A percentile compares a stretch with the other conserved stretches of the same genome.
Evolutionary conservation across 805 yeast species (phyloP).

Genomic region (Saturnispora zaruensis): DNA sequence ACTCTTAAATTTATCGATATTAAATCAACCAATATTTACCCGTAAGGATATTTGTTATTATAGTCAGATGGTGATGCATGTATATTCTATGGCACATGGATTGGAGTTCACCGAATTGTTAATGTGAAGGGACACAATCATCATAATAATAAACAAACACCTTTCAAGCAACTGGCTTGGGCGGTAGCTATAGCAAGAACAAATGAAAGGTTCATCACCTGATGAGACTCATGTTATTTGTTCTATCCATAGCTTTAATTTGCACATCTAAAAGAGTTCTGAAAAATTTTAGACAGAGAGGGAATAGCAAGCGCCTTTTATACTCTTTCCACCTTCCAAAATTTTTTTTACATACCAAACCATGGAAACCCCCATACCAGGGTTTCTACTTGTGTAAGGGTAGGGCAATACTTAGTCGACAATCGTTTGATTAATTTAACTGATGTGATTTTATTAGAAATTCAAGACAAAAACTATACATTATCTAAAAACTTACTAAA

Average conservation of each 20-base stretch:
- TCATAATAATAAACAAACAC: constrained; percentile 17
- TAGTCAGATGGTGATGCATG: constrained; percentile 98
- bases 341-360: background rate
- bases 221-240: background rate
- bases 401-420: too few relatives aligned
- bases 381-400: too few relatives aligned
- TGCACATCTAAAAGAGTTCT: background rate
- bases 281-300: background rate
- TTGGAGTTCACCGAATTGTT: constrained; percentile 26
- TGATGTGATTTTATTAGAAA: constrained; percentile 8
- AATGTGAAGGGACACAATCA: constrained; percentile 30
- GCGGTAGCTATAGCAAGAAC: background rate
- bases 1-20: constrained; percentile 7
- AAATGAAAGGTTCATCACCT: background rate
- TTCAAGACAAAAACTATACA: constrained; percentile 5
- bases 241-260: background rate
- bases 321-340: background rate
- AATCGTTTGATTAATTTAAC: background rate
- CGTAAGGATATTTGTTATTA: background rate
- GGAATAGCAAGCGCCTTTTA: background rate
- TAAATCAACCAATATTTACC: background rate
- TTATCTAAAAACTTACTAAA: constrained; percentile 8
- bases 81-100: constrained; percentile 67
- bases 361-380: background rate
- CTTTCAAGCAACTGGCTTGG: background rate